Conservation (phyloP, 345 rosid genomes). For the Eucalyptus rudis region DNA sequence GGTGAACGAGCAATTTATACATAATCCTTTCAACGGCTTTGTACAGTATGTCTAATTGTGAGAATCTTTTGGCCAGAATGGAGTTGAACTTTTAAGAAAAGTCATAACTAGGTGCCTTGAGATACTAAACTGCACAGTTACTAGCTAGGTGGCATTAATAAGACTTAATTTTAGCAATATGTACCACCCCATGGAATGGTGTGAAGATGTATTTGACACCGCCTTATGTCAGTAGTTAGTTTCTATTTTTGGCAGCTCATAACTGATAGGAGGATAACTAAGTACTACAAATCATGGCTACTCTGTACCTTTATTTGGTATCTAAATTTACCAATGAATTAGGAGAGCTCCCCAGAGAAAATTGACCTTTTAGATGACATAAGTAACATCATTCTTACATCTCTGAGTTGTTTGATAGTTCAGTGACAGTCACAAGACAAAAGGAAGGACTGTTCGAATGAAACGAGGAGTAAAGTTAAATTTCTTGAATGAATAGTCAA, state of each 20-base stretch:
- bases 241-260: neutral
- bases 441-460: neutral
- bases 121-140: neutral
- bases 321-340: neutral
- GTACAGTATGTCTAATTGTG: neutral
- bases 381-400: neutral
- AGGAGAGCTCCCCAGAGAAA: neutral
- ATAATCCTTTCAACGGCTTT: neutral
- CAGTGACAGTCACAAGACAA: neutral
- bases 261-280: neutral
- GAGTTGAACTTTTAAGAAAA: neutral
- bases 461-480: neutral
- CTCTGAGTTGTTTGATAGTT: neutral
- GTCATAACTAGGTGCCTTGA: neutral
- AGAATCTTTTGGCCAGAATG: neutral
- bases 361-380: neutral
- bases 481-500: neutral
- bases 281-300: neutral
- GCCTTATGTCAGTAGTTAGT: neutral
- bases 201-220: neutral
- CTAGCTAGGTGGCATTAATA: neutral
- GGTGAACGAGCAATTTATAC: conserved; percentile 5
- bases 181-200: neutral
- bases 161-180: neutral
- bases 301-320: neutral